phyloP scores from a whole-genome alignment of 176 grass and related monocot species.

The Triticum timopheevii region DNA sequence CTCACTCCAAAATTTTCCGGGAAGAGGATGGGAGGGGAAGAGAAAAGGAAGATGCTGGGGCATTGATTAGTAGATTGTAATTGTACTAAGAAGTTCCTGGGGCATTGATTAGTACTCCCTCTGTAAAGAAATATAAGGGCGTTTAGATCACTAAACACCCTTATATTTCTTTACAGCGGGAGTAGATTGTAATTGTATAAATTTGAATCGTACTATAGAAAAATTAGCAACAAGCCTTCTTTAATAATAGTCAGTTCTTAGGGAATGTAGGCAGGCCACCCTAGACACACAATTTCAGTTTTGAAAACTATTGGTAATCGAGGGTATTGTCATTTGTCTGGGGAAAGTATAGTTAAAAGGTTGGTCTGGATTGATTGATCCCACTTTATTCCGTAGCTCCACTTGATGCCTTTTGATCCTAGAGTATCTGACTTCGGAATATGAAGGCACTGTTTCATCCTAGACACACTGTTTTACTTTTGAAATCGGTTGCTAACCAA shows the following conservation, averaged over 20 bases:
- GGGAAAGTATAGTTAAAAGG: conserved; percentile 7
- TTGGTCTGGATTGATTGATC: neutral
- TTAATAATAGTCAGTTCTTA: neutral
- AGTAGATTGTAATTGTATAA: neutral
- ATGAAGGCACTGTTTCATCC: neutral
- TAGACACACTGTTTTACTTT: neutral
- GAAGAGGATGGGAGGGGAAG: neutral
- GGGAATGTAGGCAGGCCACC: neutral
- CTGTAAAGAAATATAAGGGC: no score
- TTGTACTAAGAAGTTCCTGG: neutral
- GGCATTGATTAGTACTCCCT: no score
- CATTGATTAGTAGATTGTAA: neutral
- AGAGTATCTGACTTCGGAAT: neutral
- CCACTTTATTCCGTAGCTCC: neutral
- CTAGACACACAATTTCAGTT: neutral
- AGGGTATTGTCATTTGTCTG: neutral
- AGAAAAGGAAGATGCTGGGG: neutral
- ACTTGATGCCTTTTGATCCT: neutral
- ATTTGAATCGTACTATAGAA: neutral
- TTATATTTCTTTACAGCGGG: no score
- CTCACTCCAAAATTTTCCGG: neutral
- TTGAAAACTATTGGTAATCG: neutral
- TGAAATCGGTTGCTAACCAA: neutral
- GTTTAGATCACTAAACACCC: no score
- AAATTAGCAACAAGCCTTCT: neutral